Percentiles rank a stretch among this genome's conserved stretches.
phyloP scores from a whole-genome alignment of 2,329 filamentous ascomycete species.

The Sarocladiaceae sp. region DNA sequence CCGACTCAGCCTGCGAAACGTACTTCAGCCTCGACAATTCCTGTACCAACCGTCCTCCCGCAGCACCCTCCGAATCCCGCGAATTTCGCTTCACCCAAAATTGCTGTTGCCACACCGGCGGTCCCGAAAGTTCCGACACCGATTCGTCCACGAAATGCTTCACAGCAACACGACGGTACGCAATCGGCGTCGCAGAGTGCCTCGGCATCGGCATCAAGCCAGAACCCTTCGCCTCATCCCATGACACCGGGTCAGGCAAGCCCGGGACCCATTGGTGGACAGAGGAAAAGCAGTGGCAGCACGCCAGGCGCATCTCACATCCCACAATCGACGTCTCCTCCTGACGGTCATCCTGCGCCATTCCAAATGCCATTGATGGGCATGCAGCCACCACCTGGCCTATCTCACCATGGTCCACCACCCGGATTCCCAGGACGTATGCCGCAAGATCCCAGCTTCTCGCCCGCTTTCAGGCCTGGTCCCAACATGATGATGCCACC shows the following conservation, averaged over 20 bases:
- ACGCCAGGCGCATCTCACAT: slow-evolving; percentile 16
- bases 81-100: slow-evolving; percentile 71
- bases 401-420: slow-evolving; percentile 28
- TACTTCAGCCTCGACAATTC: slow-evolving; percentile 18
- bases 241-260: slow-evolving; percentile 62
- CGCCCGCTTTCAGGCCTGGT: slow-evolving; percentile 41
- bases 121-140: slow-evolving; percentile 80
- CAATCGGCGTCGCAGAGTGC: slow-evolving; percentile 63
- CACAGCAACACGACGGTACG: slow-evolving; percentile 75
- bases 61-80: slow-evolving; percentile 55
- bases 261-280: slow-evolving; percentile 57
- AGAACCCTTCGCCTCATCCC: slow-evolving; percentile 56
- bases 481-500: slow-evolving; percentile 46
- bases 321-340: not conserved
- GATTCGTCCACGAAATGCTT: slow-evolving; percentile 69
- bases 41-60: slow-evolving; percentile 48
- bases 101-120: slow-evolving; percentile 73
- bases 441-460: slow-evolving; percentile 46
- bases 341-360: slow-evolving; percentile 34
- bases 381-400: slow-evolving; percentile 42
- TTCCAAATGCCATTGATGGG: slow-evolving; percentile 52
- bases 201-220: slow-evolving; percentile 39
- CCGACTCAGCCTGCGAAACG: slow-evolving; percentile 12
- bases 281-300: slow-evolving; percentile 58
- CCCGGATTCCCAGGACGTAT: slow-evolving; percentile 55